phyloP scores from a whole-genome alignment of 1,284 basidiomycete genomes.

The Apiotrichum mycotoxinovorans region DNA sequence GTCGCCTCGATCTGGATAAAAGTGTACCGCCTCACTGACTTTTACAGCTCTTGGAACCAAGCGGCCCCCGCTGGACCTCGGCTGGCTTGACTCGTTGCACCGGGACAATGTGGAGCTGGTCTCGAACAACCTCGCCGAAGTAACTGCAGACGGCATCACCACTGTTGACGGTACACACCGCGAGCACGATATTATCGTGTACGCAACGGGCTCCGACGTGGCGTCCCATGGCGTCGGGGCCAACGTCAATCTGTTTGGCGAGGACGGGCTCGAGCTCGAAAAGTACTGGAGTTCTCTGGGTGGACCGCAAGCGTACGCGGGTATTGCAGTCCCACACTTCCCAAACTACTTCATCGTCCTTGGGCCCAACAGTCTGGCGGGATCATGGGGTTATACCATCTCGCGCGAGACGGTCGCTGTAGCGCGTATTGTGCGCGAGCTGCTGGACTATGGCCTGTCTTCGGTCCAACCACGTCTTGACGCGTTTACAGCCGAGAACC shows the following conservation, averaged over 20 bases:
- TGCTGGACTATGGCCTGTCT: constrained; percentile 21
- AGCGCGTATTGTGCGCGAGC: constrained; percentile 17
- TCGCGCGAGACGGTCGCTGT: constrained; percentile 16
- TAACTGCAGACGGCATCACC: constrained; percentile 4
- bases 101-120: constrained; percentile 15
- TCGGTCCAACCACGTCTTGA: no score
- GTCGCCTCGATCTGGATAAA: not conserved
- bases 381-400: constrained; percentile 26
- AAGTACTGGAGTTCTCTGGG: constrained; percentile 23
- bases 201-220: constrained; percentile 31
- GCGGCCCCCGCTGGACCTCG: constrained; percentile 11
- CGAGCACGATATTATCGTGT: constrained; percentile 18
- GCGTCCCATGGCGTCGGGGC: constrained; percentile 29
- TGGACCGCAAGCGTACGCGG: constrained; percentile 31
- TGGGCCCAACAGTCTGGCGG: constrained; percentile 24
- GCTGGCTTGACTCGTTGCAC: constrained; percentile 15
- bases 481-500: no score
- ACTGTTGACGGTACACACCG: constrained; percentile 19
- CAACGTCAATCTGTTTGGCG: constrained; percentile 27
- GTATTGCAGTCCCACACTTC: constrained; percentile 27
- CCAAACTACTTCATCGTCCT: constrained; percentile 30
- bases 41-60: constrained; percentile 11
- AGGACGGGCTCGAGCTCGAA: constrained; percentile 24
- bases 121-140: not conserved
- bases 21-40: no score